Evolutionary conservation across 306 rosid species (phyloP), one percentile per base, ranked within the genome.

Genomic region (Carpinus viminea): DNA sequence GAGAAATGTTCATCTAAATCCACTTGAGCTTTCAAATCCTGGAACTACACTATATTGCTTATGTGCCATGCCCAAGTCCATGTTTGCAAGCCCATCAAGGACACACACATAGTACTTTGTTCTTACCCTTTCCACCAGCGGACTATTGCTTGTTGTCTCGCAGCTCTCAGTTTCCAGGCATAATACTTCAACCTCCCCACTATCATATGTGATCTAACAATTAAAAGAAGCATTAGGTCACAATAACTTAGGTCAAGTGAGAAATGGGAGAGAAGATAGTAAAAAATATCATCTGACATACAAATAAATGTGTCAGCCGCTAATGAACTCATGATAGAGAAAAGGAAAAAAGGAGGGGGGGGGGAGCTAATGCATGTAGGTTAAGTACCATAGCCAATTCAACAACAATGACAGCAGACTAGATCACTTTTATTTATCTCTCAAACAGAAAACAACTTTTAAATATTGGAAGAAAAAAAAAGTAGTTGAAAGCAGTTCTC

Each of bases 121-220:
- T 70, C 89, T 79, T 70, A 83, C 91, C 89, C 57, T 74, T 83
- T 83, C 81, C 81, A 48, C 81, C 51, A 66, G 73, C 26, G 64
- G 57, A 59, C 46, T 71, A 77, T 79, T 62, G 69, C 51, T 71
- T 77, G 56, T 18, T 47, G 82, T 69, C 68, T 85, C 87, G 76
- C 71, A 75, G 64, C 80, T 82, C 79, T 85, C 83, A 9, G 75
- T 80, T 26, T 80, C 84, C 74, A 86, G 76, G 87, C 87, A 59
- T 48, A 73, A 70, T 28, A 70, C 31, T 52, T 85, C 87, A 71
- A 78, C 75, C 52, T 65, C 69, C 31, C 82, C 81, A 68, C 61
- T 68, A 68, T 82, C 79, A 66, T 73, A 68, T 26, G 78, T 34
- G 60, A 80, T 74, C 90, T 82, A 86, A 61, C 78, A 70, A 65